phyloP scores from a whole-genome alignment of 495 filamentous ascomycete species.

The Aspergillus haitiensis region DNA sequence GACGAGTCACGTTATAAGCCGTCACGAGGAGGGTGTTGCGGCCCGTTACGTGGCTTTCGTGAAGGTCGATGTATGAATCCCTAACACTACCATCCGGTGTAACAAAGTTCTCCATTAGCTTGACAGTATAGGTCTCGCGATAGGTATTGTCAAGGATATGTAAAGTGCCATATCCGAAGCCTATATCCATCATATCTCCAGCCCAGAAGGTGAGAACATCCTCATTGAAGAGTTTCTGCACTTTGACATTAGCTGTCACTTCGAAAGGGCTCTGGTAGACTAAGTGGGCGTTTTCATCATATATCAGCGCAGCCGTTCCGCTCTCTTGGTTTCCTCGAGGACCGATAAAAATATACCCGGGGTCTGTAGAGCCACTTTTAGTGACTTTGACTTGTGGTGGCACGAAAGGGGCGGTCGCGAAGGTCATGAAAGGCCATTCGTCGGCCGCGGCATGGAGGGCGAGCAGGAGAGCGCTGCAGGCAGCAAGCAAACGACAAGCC shows the following conservation, averaged over 20 bases:
- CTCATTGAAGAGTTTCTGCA: constrained; percentile 34
- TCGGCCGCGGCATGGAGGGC: constrained; percentile 28
- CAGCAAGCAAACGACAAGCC: constrained; percentile 20
- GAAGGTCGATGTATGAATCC: constrained; percentile 44
- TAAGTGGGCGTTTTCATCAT: constrained; percentile 35
- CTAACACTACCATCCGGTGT: constrained; percentile 29
- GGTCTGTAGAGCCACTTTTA: constrained; percentile 31
- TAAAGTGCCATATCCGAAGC: constrained; percentile 35
- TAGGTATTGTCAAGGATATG: constrained; percentile 44
- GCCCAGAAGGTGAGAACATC: constrained; percentile 42
- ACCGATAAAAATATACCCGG: constrained; percentile 39
- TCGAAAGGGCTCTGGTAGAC: constrained; percentile 37
- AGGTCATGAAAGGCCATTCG: constrained; percentile 30
- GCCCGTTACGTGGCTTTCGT: constrained; percentile 49
- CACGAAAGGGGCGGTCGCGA: constrained; percentile 30
- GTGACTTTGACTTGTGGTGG: constrained; percentile 34
- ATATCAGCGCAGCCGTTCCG: constrained; percentile 38
- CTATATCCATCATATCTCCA: constrained; percentile 36
- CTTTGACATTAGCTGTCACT: constrained; percentile 39
- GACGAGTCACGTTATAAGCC: constrained; percentile 53
- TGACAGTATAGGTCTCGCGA: constrained; percentile 40
- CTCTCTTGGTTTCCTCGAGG: constrained; percentile 33
- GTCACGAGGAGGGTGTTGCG: constrained; percentile 54
- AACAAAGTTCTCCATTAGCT: constrained; percentile 29
- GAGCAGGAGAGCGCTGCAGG: constrained; percentile 31